A percentile compares a stretch with the other conserved stretches of the same genome.
phyloP scores from a whole-genome alignment of 148 eudicot species.

The Fallopia convolvulus region DNA sequence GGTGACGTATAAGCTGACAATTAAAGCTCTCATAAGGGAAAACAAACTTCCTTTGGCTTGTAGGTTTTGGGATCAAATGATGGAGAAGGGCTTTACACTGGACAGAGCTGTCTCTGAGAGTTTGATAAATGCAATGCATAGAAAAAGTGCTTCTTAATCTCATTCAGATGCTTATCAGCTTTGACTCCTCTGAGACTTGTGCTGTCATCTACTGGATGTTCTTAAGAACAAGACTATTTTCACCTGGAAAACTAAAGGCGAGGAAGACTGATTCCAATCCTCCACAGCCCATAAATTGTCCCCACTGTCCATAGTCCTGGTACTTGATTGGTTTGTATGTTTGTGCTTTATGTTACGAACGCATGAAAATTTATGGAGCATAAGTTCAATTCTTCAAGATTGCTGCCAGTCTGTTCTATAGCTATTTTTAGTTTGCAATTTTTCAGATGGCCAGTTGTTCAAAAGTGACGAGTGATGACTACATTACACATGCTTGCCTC shows the following conservation, averaged over 20 bases:
- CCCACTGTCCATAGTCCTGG: not conserved
- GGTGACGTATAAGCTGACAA: constrained; percentile 68
- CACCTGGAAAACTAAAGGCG: too few relatives aligned
- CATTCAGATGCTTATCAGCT: not conserved
- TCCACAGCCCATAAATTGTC: too few relatives aligned
- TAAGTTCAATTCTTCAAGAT: too few relatives aligned
- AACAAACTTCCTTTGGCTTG: constrained; percentile 63
- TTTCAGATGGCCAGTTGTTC: not conserved
- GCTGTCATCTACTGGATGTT: too few relatives aligned
- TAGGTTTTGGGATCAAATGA: constrained; percentile 85
- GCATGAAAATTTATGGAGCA: too few relatives aligned
- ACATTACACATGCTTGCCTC: too few relatives aligned
- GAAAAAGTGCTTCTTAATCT: constrained; percentile 22
- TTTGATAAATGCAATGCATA: constrained; percentile 47
- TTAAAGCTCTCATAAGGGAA: constrained; percentile 57
- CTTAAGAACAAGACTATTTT: too few relatives aligned
- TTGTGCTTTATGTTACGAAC: not conserved
- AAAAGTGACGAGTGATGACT: too few relatives aligned
- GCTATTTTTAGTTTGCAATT: too few relatives aligned
- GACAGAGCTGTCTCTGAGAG: constrained; percentile 59
- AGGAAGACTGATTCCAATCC: too few relatives aligned
- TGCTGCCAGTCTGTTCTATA: too few relatives aligned
- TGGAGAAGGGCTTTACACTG: constrained; percentile 90
- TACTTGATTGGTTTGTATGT: not conserved
- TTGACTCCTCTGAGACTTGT: too few relatives aligned